These are phyloP conservation scores for Gonapodya prolifera DNA, from an alignment of 192 early-diverging fungal species.

Conservation along the genomic window DNA sequence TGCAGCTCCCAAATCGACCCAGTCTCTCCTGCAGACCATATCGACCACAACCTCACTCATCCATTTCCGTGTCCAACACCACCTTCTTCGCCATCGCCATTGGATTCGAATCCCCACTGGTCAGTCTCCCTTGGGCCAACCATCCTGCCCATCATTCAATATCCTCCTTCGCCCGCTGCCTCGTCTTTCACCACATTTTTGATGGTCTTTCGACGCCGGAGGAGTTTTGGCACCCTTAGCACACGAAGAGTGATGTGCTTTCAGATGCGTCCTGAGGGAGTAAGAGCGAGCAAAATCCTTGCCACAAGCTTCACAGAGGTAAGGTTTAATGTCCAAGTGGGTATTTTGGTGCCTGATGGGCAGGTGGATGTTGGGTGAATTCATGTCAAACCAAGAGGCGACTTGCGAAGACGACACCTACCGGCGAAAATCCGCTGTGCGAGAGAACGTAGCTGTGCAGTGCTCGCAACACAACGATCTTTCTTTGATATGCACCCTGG, in stretches of 20 bases:
- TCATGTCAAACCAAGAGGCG: not conserved
- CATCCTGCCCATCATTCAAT: not conserved
- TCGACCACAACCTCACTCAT: too few relatives aligned
- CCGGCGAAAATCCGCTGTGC: too few relatives aligned
- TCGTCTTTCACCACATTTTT: too few relatives aligned
- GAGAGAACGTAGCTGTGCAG: too few relatives aligned
- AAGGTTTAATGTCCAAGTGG: constrained; percentile 64
- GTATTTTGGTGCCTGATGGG: constrained; percentile 44
- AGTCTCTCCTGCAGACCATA: too few relatives aligned
- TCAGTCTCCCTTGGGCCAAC: not conserved
- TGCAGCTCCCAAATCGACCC: too few relatives aligned
- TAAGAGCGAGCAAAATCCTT: constrained; percentile 62
- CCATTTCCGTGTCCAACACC: not conserved
- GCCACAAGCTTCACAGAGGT: constrained; percentile 56
- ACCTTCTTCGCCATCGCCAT: not conserved
- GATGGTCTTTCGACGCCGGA: not conserved
- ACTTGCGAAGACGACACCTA: too few relatives aligned
- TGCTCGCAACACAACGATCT: too few relatives aligned
- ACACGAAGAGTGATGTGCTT: not conserved
- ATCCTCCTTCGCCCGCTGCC: too few relatives aligned
- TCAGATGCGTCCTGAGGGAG: constrained; percentile 52
- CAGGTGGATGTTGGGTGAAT: not conserved
- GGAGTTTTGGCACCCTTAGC: not conserved
- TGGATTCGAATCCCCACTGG: not conserved
- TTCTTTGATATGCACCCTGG: too few relatives aligned